Evolutionary conservation across 116 monocot genomes (phyloP).

Genomic region (Iris pallida): DNA sequence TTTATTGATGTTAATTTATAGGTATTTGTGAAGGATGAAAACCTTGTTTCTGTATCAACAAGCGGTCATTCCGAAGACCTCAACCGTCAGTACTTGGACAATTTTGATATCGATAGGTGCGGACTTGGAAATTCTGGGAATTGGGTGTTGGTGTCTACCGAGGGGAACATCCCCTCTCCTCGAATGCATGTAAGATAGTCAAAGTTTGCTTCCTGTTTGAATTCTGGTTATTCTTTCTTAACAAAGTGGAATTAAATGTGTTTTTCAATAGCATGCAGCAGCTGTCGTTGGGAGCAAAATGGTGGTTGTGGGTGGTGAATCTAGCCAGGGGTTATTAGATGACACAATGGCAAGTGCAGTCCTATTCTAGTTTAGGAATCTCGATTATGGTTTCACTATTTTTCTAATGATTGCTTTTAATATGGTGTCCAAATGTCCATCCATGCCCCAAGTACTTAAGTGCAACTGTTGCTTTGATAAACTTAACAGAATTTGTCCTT

Average conservation of each 20-base stretch:
- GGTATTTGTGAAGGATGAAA: slow-evolving; percentile 49
- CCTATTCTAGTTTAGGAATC: neutral
- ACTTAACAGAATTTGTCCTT: neutral
- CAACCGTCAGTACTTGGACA: slow-evolving; percentile 29
- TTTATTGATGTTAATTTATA: slow-evolving; percentile 8
- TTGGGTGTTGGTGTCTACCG: slow-evolving; percentile 73
- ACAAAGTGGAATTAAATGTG: neutral
- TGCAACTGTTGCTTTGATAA: neutral
- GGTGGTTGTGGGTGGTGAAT: slow-evolving; percentile 94
- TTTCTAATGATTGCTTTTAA: neutral
- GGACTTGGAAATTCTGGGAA: slow-evolving; percentile 44
- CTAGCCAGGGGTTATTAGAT: slow-evolving; percentile 64
- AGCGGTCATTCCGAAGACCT: slow-evolving; percentile 46
- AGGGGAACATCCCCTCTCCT: slow-evolving; percentile 64
- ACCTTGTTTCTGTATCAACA: slow-evolving; percentile 24
- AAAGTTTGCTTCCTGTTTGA: neutral
- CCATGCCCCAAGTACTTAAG: too few species aligned
- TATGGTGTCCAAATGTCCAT: too few species aligned
- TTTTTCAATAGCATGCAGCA: slow-evolving; percentile 70
- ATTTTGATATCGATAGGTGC: slow-evolving; percentile 39
- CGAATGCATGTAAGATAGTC: slow-evolving; percentile 58
- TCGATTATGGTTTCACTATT: neutral
- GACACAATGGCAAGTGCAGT: slow-evolving; percentile 66
- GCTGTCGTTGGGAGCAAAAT: slow-evolving; percentile 90
- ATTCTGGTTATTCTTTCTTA: neutral